These are phyloP conservation scores for Ogataea zsoltii DNA, from an alignment of 805 yeast species.

Conservation along the genomic window DNA sequence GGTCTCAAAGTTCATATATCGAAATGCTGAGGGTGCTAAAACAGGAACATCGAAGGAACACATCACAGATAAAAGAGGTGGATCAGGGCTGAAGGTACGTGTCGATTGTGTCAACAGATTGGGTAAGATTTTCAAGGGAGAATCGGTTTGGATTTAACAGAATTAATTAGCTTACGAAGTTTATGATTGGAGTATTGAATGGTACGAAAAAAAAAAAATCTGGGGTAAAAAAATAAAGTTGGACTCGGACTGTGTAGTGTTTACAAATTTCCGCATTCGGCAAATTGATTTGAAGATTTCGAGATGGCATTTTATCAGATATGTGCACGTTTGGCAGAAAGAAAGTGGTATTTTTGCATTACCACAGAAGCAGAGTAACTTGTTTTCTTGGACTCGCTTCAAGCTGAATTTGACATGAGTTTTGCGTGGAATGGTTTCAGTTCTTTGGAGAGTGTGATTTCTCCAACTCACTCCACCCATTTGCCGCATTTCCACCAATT, in stretches of 20 bases:
- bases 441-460: too few relatives aligned
- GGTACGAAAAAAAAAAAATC: neutral
- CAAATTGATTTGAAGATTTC: neutral
- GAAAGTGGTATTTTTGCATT: too few relatives aligned
- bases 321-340: too few relatives aligned
- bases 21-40: neutral
- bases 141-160: neutral
- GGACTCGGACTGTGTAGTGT: slow-evolving; percentile 1
- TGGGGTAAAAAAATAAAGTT: neutral
- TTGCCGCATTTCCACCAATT: too few relatives aligned
- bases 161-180: neutral
- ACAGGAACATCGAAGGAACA: too few relatives aligned
- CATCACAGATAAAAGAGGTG: neutral
- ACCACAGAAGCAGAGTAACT: too few relatives aligned
- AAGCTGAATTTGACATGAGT: too few relatives aligned
- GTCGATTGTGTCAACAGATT: slow-evolving; percentile 27
- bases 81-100: slow-evolving; percentile 14
- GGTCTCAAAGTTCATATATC: slow-evolving; percentile 14
- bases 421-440: too few relatives aligned
- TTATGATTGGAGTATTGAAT: neutral
- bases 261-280: slow-evolving; percentile 4
- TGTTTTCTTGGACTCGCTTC: too few relatives aligned
- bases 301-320: neutral
- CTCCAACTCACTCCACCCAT: too few relatives aligned
- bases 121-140: slow-evolving; percentile 21